A percentile compares a stretch with the other conserved stretches of the same genome.
Conservation (phyloP, 2,329 filamentous ascomycete genomes). For the Lecanicillium sp. region DNA sequence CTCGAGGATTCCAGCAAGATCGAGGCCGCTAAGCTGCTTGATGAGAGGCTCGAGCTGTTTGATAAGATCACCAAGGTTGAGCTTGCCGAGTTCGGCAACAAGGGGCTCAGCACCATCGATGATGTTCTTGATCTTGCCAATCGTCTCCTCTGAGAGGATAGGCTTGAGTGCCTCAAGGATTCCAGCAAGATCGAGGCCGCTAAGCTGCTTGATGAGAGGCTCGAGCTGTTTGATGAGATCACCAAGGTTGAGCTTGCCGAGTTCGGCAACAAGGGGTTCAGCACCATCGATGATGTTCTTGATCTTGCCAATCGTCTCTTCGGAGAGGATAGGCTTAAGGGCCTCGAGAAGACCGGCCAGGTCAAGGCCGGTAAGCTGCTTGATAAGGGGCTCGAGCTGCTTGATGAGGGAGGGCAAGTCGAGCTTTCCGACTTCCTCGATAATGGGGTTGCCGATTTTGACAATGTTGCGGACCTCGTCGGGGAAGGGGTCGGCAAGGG, state of each 20-base stretch:
- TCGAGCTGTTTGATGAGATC: constrained; percentile 17
- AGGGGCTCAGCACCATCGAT: constrained; percentile 30
- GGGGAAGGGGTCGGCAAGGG: constrained; percentile 27
- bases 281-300: constrained; percentile 18
- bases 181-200: constrained; percentile 26
- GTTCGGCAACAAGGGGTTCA: constrained; percentile 21
- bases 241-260: constrained; percentile 20
- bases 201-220: constrained; percentile 22
- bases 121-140: constrained; percentile 27
- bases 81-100: constrained; percentile 22
- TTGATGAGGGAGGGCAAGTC: constrained; percentile 29
- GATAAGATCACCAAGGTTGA: constrained; percentile 29
- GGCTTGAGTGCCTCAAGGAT: constrained; percentile 25
- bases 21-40: constrained; percentile 23
- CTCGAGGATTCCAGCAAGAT: constrained; percentile 27
- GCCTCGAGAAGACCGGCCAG: constrained; percentile 26
- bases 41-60: constrained; percentile 30
- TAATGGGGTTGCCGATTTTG: constrained; percentile 30
- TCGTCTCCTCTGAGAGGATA: constrained; percentile 23
- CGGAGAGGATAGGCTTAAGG: constrained; percentile 22
- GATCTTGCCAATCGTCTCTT: constrained; percentile 21
- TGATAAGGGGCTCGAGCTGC: constrained; percentile 29
- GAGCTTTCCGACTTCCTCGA: constrained; percentile 27
- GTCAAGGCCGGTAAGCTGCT: constrained; percentile 24
- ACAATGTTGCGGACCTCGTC: constrained; percentile 29